Conservation (phyloP, 73 alveolate species). For the Tetrahymena thermophila region DNA sequence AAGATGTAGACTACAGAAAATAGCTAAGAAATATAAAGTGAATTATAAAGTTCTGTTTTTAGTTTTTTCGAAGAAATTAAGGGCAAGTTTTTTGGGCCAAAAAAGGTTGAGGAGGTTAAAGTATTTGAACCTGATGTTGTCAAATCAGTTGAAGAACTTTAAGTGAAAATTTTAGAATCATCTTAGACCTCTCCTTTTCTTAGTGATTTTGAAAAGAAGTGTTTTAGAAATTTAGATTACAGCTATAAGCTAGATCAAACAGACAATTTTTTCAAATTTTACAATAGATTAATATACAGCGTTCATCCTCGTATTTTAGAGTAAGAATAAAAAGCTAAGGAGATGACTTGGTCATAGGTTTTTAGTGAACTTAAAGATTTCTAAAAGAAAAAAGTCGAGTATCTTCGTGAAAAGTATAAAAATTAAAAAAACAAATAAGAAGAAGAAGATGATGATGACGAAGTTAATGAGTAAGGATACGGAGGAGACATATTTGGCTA, state of each 20-base stretch:
- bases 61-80: neutral
- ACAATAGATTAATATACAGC: neutral
- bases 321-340: neutral
- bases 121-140: neutral
- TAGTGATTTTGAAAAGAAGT: neutral
- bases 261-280: neutral
- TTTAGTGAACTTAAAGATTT: neutral
- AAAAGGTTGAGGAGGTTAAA: neutral
- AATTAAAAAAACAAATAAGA: neutral
- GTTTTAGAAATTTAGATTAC: neutral
- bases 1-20: neutral
- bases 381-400: neutral
- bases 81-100: neutral
- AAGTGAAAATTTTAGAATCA: neutral
- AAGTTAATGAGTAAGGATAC: neutral
- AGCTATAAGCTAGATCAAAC: neutral
- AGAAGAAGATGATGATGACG: neutral
- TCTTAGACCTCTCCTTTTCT: neutral
- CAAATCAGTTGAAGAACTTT: neutral
- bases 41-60: neutral
- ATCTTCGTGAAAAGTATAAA: neutral
- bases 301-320: neutral
- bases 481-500: neutral
- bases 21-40: neutral
- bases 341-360: neutral